Percentiles rank a stretch among this genome's conserved stretches.
These are phyloP conservation scores for Carex kokanica DNA, from an alignment of 176 grass and related monocot species.

Conservation along the genomic window DNA sequence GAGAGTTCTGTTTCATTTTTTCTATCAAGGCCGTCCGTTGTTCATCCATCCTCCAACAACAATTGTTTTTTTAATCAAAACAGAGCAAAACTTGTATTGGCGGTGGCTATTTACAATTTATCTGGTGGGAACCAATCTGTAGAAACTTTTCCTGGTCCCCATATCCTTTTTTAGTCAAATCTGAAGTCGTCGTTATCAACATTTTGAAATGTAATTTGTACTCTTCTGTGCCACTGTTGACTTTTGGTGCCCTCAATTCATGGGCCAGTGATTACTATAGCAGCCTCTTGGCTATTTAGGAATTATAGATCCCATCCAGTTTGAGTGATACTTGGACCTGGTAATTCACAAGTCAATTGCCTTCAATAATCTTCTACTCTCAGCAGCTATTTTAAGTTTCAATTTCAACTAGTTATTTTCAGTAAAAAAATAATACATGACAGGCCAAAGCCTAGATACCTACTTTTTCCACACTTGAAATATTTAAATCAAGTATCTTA, in stretches of 20 bases:
- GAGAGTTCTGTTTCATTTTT: neutral
- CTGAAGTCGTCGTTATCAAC: neutral
- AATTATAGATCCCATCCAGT: neutral
- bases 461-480: neutral
- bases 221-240: neutral
- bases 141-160: no score
- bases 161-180: neutral
- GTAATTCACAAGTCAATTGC: constrained; percentile 6
- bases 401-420: neutral
- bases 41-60: neutral
- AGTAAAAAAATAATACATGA: neutral
- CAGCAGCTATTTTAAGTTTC: neutral
- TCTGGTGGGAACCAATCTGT: neutral
- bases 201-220: neutral
- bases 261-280: neutral
- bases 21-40: neutral
- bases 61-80: neutral
- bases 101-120: neutral
- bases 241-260: neutral
- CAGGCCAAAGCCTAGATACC: neutral
- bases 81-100: neutral
- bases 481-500: neutral
- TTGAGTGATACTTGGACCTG: neutral
- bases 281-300: neutral
- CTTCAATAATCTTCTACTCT: neutral